Percentiles rank a stretch among this genome's conserved stretches.
Evolutionary conservation across 75 land plant genomes (phyloP).

Genomic region (Cunninghamia lanceolata): DNA sequence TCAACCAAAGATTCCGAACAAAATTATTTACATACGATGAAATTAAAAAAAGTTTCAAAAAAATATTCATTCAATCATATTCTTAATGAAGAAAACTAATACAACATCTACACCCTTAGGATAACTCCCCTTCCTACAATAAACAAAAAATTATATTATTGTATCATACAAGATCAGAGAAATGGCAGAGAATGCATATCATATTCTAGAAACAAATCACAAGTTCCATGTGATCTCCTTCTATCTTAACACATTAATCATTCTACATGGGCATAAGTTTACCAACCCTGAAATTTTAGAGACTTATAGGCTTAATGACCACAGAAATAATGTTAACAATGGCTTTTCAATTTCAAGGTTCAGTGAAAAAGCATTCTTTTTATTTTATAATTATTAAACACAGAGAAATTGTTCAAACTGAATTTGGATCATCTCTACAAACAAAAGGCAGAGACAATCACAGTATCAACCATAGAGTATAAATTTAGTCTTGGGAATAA

Average conservation of each 20-base stretch:
- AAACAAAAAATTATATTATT: background rate
- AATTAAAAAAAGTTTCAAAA: background rate
- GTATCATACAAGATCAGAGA: background rate
- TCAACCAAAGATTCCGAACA: background rate
- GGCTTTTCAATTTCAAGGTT: background rate
- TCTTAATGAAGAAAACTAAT: background rate
- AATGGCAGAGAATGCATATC: background rate
- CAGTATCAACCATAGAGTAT: background rate
- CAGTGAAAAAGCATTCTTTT: background rate
- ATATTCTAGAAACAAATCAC: background rate
- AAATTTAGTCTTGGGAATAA: constrained; percentile 1
- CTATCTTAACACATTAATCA: background rate
- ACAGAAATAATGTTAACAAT: background rate
- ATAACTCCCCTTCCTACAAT: background rate
- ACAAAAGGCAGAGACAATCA: background rate
- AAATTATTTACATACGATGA: background rate
- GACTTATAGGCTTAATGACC: background rate
- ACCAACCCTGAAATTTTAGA: background rate
- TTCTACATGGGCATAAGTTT: background rate
- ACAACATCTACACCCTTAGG: background rate
- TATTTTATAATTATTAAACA: background rate
- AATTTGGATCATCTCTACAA: background rate
- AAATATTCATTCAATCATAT: background rate
- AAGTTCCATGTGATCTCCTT: background rate
- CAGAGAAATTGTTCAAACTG: background rate